phyloP scores from a whole-genome alignment of 495 filamentous ascomycete genomes.

The Penicillium simplicissimum region DNA sequence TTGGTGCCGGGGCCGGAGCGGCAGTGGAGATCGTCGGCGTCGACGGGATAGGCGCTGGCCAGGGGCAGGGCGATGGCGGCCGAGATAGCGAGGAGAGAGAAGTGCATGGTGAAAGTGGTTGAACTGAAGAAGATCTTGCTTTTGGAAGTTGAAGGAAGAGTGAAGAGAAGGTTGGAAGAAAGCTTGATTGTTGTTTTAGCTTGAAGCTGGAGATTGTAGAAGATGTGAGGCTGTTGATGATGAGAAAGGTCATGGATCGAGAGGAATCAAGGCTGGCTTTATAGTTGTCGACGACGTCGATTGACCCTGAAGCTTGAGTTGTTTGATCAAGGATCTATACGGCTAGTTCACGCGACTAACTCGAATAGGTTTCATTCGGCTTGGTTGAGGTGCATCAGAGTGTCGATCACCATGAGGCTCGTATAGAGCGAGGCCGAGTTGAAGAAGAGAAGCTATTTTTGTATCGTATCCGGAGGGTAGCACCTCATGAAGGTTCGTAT shows the following conservation, averaged over 20 bases:
- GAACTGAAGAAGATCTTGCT: background rate
- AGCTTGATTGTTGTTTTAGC: background rate
- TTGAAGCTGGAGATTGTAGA: background rate
- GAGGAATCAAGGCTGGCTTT: background rate
- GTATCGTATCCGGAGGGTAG: slow-evolving; percentile 5
- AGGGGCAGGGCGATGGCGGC: slow-evolving; percentile 9
- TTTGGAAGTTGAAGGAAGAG: background rate
- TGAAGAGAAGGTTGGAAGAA: background rate
- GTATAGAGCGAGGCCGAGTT: background rate
- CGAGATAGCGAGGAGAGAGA: slow-evolving; percentile 12
- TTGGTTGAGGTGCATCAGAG: background rate
- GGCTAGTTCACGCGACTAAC: background rate
- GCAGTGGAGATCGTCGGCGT: slow-evolving; percentile 14
- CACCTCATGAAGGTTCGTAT: background rate
- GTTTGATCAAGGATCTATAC: background rate
- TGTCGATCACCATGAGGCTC: background rate
- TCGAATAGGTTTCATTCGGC: slow-evolving; percentile 5
- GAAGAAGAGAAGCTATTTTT: slow-evolving; percentile 7
- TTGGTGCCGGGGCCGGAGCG: slow-evolving; percentile 22
- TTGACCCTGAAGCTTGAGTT: background rate
- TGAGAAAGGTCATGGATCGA: background rate
- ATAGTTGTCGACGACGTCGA: background rate
- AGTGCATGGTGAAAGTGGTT: slow-evolving; percentile 13
- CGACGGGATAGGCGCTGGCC: slow-evolving; percentile 21
- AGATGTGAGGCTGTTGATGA: background rate